Conservation (phyloP, 441 rosid species). For the Geranium incanum region DNA sequence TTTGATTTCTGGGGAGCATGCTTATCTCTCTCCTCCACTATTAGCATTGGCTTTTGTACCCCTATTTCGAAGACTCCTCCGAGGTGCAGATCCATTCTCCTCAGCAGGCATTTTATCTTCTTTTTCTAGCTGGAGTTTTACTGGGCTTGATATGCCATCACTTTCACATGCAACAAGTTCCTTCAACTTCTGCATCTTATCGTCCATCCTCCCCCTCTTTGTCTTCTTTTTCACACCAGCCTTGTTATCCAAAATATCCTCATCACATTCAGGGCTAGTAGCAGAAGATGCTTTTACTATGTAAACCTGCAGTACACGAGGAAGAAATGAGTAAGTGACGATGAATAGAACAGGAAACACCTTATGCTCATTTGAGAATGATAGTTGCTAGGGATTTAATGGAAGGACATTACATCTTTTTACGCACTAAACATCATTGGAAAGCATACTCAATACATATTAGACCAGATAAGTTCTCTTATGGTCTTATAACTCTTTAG, state of each 20-base stretch:
- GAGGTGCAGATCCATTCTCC: background rate
- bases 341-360: background rate
- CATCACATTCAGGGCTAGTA: conserved; percentile 8
- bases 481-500: background rate
- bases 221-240: conserved; percentile 11
- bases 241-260: conserved; percentile 1
- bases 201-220: background rate
- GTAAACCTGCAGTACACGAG: conserved; percentile 31
- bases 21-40: background rate
- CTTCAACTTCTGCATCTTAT: background rate
- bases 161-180: background rate
- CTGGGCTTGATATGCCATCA: background rate
- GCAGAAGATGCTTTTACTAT: conserved; percentile 29
- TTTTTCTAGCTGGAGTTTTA: background rate
- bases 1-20: background rate
- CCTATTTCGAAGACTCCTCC: background rate
- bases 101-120: background rate
- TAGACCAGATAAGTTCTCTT: background rate
- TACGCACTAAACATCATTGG: background rate
- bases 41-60: background rate
- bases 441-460: background rate
- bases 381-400: background rate
- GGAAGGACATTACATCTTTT: background rate
- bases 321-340: background rate
- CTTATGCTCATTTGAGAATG: background rate